Evolutionary conservation across 768 basidiomycete species (phyloP).

Genomic region (Zangia roseola): DNA sequence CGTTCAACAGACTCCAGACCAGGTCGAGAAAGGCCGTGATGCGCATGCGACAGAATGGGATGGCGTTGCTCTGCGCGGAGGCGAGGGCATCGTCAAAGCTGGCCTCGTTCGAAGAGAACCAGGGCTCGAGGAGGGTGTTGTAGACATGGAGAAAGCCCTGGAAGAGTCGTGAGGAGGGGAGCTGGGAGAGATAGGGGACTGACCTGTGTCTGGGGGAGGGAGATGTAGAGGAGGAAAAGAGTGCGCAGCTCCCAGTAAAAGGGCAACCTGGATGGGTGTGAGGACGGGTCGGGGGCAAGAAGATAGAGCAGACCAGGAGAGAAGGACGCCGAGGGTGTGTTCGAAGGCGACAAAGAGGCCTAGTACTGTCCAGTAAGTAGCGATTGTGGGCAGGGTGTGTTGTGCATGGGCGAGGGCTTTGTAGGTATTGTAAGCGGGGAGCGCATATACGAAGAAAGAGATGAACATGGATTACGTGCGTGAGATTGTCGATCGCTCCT

Average conservation of each 20-base stretch:
- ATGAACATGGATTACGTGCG: constrained; percentile 40
- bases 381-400: constrained; percentile 56
- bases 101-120: constrained; percentile 55
- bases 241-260: constrained; percentile 77
- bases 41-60: constrained; percentile 57
- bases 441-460: constrained; percentile 54
- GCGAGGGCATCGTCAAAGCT: constrained; percentile 59
- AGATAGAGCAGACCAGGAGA: constrained; percentile 54
- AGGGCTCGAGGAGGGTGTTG: constrained; percentile 58
- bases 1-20: constrained; percentile 44
- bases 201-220: constrained; percentile 71
- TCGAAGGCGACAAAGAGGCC: constrained; percentile 61
- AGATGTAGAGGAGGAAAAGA: constrained; percentile 62
- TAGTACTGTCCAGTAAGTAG: constrained; percentile 65
- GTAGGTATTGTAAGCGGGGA: constrained; percentile 65
- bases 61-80: constrained; percentile 49
- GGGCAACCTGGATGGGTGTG: constrained; percentile 52
- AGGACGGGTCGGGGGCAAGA: not conserved
- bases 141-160: constrained; percentile 73
- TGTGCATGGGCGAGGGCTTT: constrained; percentile 57
- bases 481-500: too few species aligned
- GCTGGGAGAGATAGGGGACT: constrained; percentile 10
- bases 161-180: constrained; percentile 6
- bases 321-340: constrained; percentile 58
- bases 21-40: constrained; percentile 48